These are phyloP conservation scores for Leucosporidium scottii DNA, from an alignment of 768 basidiomycete genomes.

Conservation along the genomic window DNA sequence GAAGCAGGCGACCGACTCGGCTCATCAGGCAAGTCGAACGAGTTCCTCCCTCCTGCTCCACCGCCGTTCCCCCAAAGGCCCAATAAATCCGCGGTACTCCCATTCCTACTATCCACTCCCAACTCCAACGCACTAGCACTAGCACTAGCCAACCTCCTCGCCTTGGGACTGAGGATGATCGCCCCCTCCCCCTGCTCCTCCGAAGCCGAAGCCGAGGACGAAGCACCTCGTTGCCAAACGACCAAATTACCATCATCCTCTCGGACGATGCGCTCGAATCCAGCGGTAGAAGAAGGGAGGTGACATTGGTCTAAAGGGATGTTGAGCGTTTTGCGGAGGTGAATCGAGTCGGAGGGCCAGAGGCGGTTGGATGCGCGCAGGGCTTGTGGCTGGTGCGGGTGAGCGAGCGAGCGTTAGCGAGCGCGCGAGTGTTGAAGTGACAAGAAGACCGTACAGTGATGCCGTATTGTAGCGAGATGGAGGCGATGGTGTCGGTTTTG, in stretches of 20 bases:
- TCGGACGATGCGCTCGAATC: conserved; percentile 19
- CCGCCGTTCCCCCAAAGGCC: neutral
- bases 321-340: conserved; percentile 71
- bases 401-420: neutral
- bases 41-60: neutral
- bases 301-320: conserved; percentile 53
- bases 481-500: conserved; percentile 69
- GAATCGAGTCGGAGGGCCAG: conserved; percentile 88
- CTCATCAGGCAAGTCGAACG: conserved; percentile 10
- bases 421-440: neutral
- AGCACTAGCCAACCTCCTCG: neutral
- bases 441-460: conserved; percentile 53
- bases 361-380: conserved; percentile 83
- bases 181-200: neutral
- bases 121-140: neutral
- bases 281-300: conserved; percentile 27
- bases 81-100: neutral
- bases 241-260: conserved; percentile 26
- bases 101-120: neutral
- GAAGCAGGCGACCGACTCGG: no score
- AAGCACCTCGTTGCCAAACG: conserved; percentile 9
- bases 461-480: conserved; percentile 82
- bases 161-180: conserved; percentile 5
- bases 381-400: conserved; percentile 49
- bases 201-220: neutral